Evolutionary conservation across 2,329 filamentous ascomycete species (phyloP).

Genomic region (Uncinocarpus reesii): DNA sequence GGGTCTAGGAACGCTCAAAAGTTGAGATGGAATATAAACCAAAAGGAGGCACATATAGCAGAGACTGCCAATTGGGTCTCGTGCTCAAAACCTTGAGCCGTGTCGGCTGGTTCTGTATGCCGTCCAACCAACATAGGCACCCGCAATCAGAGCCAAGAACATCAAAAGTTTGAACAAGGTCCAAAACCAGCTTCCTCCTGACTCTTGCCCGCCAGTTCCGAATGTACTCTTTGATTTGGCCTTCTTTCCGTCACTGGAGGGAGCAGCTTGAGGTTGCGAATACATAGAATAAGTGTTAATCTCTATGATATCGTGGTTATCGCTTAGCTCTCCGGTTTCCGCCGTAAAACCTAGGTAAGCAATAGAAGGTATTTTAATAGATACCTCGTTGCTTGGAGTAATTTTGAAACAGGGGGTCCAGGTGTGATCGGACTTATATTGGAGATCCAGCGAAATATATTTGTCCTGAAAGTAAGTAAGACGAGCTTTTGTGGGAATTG

Average conservation of each 20-base stretch:
- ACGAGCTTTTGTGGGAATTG: slow-evolving; percentile 70
- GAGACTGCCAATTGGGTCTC: not conserved
- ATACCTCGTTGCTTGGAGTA: slow-evolving; percentile 49
- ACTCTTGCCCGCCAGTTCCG: slow-evolving; percentile 16
- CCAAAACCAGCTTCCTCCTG: slow-evolving; percentile 52
- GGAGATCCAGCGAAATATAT: slow-evolving; percentile 75
- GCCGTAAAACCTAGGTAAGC: slow-evolving; percentile 54
- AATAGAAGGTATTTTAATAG: slow-evolving; percentile 65
- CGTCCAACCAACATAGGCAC: slow-evolving; percentile 76
- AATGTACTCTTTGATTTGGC: slow-evolving; percentile 20
- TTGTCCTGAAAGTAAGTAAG: slow-evolving; percentile 97
- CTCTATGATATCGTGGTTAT: slow-evolving; percentile 94
- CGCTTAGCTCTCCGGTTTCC: slow-evolving; percentile 90
- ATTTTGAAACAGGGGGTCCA: slow-evolving; percentile 85
- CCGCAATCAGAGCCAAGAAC: slow-evolving; percentile 58
- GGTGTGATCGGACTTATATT: slow-evolving; percentile 82
- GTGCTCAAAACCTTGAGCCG: slow-evolving; percentile 22
- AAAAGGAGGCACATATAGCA: not conserved
- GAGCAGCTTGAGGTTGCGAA: slow-evolving; percentile 41
- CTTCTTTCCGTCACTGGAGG: slow-evolving; percentile 22
- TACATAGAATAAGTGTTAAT: slow-evolving; percentile 84
- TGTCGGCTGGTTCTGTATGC: slow-evolving; percentile 59
- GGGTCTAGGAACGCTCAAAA: slow-evolving; percentile 4
- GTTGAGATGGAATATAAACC: not conserved
- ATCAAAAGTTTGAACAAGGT: slow-evolving; percentile 74